Percentiles rank a stretch among this genome's conserved stretches.
phyloP scores from a whole-genome alignment of 192 early-diverging fungal species.

The Coemansia sp. region DNA sequence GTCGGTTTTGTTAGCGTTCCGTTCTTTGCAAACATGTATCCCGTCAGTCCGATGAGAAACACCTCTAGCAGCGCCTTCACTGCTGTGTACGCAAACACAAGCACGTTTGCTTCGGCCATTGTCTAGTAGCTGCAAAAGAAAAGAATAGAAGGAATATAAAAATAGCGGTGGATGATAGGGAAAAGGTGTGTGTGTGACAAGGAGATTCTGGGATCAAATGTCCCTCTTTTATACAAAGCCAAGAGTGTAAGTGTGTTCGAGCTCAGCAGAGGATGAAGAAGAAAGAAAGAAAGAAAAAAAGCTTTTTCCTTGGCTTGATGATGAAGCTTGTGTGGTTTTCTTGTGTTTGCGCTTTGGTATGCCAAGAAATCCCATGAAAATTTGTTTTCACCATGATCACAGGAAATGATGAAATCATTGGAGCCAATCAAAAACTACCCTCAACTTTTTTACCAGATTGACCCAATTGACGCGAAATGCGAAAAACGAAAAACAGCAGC shows the following conservation, averaged over 20 bases:
- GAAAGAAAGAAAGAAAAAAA: not conserved
- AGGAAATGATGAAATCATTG: not conserved
- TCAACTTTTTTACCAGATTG: not conserved
- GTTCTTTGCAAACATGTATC: slow-evolving; percentile 52
- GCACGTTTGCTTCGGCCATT: slow-evolving; percentile 20
- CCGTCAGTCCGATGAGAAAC: slow-evolving; percentile 49
- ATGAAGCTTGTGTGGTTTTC: too few relatives aligned
- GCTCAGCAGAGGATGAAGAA: too few relatives aligned
- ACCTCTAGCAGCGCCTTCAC: slow-evolving; percentile 53
- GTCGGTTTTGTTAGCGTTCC: slow-evolving; percentile 51
- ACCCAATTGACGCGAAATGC: too few relatives aligned
- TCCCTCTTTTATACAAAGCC: not conserved
- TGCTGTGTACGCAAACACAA: slow-evolving; percentile 47
- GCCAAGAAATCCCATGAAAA: not conserved
- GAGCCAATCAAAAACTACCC: too few relatives aligned
- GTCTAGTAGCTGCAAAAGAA: not conserved
- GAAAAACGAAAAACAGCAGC: not conserved
- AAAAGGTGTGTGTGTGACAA: slow-evolving; percentile 2
- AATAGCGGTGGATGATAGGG: slow-evolving; percentile 7
- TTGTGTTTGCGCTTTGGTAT: not conserved
- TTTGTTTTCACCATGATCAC: not conserved
- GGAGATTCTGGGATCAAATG: not conserved
- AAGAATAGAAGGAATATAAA: not conserved
- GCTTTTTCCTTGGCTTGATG: too few relatives aligned
- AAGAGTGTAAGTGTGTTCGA: too few relatives aligned